A percentile compares a stretch with the other conserved stretches of the same genome.
phyloP scores from a whole-genome alignment of 768 basidiomycete genomes.

The Podaxis sp. region DNA sequence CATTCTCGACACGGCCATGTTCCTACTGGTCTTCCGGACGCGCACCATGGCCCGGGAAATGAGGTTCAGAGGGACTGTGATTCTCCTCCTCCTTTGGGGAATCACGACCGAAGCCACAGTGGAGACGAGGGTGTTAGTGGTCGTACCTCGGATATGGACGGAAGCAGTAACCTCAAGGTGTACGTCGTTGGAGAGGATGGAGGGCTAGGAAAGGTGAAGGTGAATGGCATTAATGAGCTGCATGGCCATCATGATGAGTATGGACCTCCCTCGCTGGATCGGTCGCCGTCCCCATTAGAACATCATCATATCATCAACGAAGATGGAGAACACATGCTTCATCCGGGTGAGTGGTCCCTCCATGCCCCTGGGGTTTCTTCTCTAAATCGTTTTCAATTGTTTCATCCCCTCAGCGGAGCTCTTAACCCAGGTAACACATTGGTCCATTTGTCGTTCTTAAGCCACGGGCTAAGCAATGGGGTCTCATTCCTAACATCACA shows the following conservation, averaged over 20 bases:
- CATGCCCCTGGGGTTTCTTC: neutral
- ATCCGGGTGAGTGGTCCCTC: constrained; percentile 9
- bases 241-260: constrained; percentile 1
- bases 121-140: constrained; percentile 1
- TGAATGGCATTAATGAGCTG: constrained; percentile 7
- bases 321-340: constrained; percentile 11
- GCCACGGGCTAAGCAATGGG: neutral
- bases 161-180: neutral
- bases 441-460: neutral
- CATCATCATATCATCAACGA: constrained; percentile 10
- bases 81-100: neutral
- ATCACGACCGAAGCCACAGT: neutral
- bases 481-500: neutral
- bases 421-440: constrained; percentile 9
- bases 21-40: neutral
- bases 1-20: neutral
- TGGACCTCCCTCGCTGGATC: constrained; percentile 8
- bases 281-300: constrained; percentile 4
- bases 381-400: neutral
- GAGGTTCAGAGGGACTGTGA: neutral
- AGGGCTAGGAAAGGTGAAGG: constrained; percentile 8
- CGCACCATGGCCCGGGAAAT: constrained; percentile 2
- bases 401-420: constrained; percentile 6
- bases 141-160: constrained; percentile 6
- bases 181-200: neutral